These are phyloP conservation scores for Nannochloropsis salina DNA, from an alignment of 108 stramenopile species.

Conservation along the genomic window DNA sequence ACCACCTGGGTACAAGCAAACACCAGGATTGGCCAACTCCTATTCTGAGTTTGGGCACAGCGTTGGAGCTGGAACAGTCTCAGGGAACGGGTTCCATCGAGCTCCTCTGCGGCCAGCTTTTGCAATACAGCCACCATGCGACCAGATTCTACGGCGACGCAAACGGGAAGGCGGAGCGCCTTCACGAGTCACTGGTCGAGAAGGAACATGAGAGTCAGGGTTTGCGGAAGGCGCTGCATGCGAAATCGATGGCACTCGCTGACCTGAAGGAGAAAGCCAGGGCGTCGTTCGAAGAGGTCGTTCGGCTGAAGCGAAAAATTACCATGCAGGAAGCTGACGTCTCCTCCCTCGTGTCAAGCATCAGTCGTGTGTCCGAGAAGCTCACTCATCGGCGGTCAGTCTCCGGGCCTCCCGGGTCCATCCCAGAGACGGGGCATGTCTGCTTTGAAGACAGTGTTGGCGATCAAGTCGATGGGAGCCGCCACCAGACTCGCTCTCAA, in stretches of 20 bases:
- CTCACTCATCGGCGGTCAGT: neutral
- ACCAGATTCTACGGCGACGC: neutral
- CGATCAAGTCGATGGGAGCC: neutral
- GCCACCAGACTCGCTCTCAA: neutral
- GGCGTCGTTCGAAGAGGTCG: neutral
- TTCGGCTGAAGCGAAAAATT: neutral
- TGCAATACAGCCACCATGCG: neutral
- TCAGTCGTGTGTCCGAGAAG: constrained; percentile 13
- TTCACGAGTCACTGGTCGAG: neutral
- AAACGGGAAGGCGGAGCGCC: neutral
- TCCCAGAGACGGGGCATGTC: neutral
- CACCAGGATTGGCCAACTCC: neutral
- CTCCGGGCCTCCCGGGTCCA: neutral
- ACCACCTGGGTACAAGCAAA: neutral
- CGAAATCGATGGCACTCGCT: neutral
- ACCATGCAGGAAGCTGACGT: neutral
- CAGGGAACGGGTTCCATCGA: neutral
- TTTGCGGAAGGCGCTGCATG: neutral
- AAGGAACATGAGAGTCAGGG: neutral
- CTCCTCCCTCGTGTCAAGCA: neutral
- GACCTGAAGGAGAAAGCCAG: neutral
- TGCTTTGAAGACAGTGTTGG: neutral
- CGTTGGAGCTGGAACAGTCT: constrained; percentile 2
- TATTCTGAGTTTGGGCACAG: neutral
- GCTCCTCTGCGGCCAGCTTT: neutral